Evolutionary conservation across 2,329 filamentous ascomycete genomes (phyloP).

Genomic region (Neophaeococcomyces mojaviensis): DNA sequence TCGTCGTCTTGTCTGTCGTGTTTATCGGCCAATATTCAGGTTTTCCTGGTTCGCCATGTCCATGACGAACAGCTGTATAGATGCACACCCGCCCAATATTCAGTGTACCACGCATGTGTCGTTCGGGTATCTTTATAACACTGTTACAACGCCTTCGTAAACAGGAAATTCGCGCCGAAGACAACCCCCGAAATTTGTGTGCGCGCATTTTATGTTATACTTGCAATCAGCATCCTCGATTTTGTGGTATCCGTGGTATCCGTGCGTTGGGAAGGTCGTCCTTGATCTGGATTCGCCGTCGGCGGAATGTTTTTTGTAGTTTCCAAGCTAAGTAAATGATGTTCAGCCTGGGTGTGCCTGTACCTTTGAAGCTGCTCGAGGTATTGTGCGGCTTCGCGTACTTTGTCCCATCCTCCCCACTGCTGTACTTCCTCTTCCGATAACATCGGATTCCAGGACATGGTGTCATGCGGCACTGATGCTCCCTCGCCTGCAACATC

Average conservation of each 20-base stretch:
- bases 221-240: conserved; percentile 6
- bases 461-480: conserved; percentile 15
- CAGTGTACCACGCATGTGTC: too few relatives aligned
- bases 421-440: conserved; percentile 53
- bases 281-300: background rate
- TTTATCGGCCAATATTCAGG: too few relatives aligned
- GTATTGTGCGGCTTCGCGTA: conserved; percentile 57
- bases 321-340: conserved; percentile 15
- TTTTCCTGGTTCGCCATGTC: too few relatives aligned
- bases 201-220: background rate
- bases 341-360: conserved; percentile 16
- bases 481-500: conserved; percentile 12
- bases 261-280: background rate
- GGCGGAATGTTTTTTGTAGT: background rate
- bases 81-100: too few relatives aligned
- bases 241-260: background rate
- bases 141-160: too few relatives aligned
- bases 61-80: too few relatives aligned
- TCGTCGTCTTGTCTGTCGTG: too few relatives aligned
- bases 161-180: too few relatives aligned
- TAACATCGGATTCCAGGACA: conserved; percentile 28
- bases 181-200: too few relatives aligned
- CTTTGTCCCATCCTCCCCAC: conserved; percentile 73
- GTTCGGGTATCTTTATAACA: too few relatives aligned
- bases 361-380: conserved; percentile 37